Evolutionary conservation across 2,329 filamentous ascomycete genomes (phyloP), one percentile per base, ranked within the genome.

Genomic region (Neopestalotiopsis sp.): DNA sequence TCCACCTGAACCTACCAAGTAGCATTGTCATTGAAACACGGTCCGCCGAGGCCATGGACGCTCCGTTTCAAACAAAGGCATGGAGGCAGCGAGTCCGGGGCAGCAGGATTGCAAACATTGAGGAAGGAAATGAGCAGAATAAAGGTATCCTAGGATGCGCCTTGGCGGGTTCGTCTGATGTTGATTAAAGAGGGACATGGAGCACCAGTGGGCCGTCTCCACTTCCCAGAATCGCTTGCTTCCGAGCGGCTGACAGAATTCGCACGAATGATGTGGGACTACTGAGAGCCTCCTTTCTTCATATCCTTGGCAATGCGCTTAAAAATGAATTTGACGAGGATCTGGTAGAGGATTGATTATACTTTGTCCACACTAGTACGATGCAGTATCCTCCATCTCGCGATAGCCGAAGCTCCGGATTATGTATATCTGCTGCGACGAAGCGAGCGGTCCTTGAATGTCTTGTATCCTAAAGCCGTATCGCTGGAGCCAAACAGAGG

Each of bases 181-280:
- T 64, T 64, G 42, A 64, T 64, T 64, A 64, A 52, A 64, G 40
- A 38, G n/a, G 24, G 38, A 28, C 61, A 34, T 45, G 61, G 61
- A 49, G 28, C 12, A 28, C 10, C 34, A 7, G 42, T 32, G 38
- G 38, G 42, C 59, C 32, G 30, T 62, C 61, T 52, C 61, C 61
- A 64, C 61, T 64, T 64, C 38, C 57, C 61, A 24, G 28, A 64
- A 64, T 49, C 61, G 61, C 61, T 64, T 64, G 61, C 61, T 52
- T 64, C 61, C 61, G 61, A 64, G 61, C 38, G 38, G 61, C 61
- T 49, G 40, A 30, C 61, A 52, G 61, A 64, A 64, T 42, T 64
- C 61, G 61, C 61, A 64, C 61, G 61, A 64, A 64, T 64, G 28
- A 64, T 62, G 42, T 34, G 28, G 38, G 61, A 24, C n/a, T n/a